Evolutionary conservation across 2,329 filamentous ascomycete species (phyloP), one percentile per base, ranked within the genome.

Genomic region (Ceratocystiopsis sp.): DNA sequence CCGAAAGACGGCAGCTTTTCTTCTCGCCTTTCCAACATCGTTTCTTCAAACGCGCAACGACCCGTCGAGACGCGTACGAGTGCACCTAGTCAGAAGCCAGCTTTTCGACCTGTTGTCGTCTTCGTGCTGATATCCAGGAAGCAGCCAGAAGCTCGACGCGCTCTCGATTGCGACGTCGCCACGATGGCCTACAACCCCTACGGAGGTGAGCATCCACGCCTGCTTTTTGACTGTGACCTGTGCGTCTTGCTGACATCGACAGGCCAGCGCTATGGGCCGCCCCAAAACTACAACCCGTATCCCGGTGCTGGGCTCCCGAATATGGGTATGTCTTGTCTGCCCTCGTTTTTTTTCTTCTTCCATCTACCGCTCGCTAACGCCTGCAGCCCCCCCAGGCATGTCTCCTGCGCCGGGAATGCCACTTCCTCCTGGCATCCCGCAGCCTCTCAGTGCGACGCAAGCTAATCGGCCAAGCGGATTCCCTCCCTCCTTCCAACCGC

Each of bases 401-500:
- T 73, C 80, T 55, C 70, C 79, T 59, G 78, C 78, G 60, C 86
- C 86, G 54, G 86, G 85, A 58, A 84, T 86, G 59, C 77, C 73
- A 58, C 75, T 79, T 56, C 78, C 82, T 51, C 81, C 82, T 46
- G 84, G 83, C 61, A 74, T 89, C 61, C 79, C 81, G 58, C 80
- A 81, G 67, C 69, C 76, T 56, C 83, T 75, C 60, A 52, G 47
- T 54, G 69, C 70, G 58, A 71, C 78, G 54, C 81, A 84, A 66
- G 73, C 82, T 65, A 83, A 79, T 65, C 78, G 83, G 67, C 83
- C 83, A 59, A 83, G 74, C 60, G 78, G 76, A 55, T 78, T 93
- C 50, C 85, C 84, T 48, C 67, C 78, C 46, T 84, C 78, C 61
- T 95, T 94, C 63, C 84, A 93, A 66, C 77, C 85, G 40, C 87